These are phyloP conservation scores for Nicotiana benthamiana DNA, from an alignment of 257 asterid genomes.

Conservation along the genomic window DNA sequence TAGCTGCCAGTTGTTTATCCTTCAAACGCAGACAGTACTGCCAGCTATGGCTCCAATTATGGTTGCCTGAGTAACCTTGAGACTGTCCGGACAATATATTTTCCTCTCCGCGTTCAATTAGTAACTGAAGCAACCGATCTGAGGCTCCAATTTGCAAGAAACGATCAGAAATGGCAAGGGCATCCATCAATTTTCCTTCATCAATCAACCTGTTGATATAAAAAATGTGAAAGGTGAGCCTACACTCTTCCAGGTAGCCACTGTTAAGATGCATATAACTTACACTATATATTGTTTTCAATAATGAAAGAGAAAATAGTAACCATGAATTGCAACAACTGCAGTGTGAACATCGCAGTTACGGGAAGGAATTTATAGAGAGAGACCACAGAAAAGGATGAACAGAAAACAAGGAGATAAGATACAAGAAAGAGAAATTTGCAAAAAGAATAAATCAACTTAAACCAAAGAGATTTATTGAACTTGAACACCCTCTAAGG, in stretches of 20 bases:
- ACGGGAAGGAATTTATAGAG: neutral
- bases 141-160: slow-evolving; percentile 89
- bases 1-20: slow-evolving; percentile 82
- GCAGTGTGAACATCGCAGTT: neutral
- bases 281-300: neutral
- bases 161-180: slow-evolving; percentile 94
- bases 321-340: neutral
- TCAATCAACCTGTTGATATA: slow-evolving; percentile 57
- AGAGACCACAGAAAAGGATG: neutral
- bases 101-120: slow-evolving; percentile 61
- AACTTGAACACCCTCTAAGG: neutral
- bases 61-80: slow-evolving; percentile 49
- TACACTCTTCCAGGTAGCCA: neutral
- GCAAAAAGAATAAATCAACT: neutral
- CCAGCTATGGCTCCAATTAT: slow-evolving; percentile 79
- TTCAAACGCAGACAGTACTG: slow-evolving; percentile 86
- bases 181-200: slow-evolving; percentile 88
- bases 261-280: neutral
- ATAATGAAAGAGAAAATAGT: neutral
- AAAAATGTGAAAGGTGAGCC: neutral
- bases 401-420: neutral
- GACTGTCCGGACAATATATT: slow-evolving; percentile 35
- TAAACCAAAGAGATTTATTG: neutral
- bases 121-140: slow-evolving; percentile 76
- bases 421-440: neutral